Evolutionary conservation across 192 early-diverging fungal species (phyloP), one percentile per base, ranked within the genome.

Genomic region (Rhizophagus prolifer): DNA sequence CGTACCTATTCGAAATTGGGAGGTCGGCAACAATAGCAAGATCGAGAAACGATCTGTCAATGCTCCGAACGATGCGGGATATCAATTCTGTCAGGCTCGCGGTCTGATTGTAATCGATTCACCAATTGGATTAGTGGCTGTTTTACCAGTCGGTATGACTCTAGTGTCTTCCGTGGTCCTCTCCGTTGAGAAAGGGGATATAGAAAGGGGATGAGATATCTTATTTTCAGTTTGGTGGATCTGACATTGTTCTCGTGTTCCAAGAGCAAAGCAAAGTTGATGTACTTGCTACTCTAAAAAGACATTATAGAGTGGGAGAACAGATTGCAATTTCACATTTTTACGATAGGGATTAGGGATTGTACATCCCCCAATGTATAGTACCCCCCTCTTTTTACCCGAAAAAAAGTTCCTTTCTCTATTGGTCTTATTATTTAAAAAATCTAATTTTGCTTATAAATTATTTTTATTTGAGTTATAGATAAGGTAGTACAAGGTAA

Each of bases 151-250:
- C 9, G 69, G 69, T 70, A 70, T 70, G 69, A 46, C 69, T 70
- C 69, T 54, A 5, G 69, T 70, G 41, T 70, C 69, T 70, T 70
- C 69, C 7, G 69, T 70, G 69, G 44, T 50, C 23, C 21, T 70
- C 41, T 28, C 46, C n/a, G 9, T 28, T 4, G 5, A 10, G 12
- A 41, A 41, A 23, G 6, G 79, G 89, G 16, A 66, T n/a, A n/a
- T n/a, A 82, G 41, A 85, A 92, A 62, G 89, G 90, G 23, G 91
- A 93, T 74, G 93, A 94, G 76, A 87, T 91, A 61, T 91, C 92
- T 38, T 91, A 91, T 78, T 95, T 94, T 77, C 85, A 87, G 12
- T 95, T 92, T 78, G 92, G 92, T 31, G 93, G 93, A 14, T 90
- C 88, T 14, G 94, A 92, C 0, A 86, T 91, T 21, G 79, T 93